Evolutionary conservation across 1,284 basidiomycete species (phyloP).

Genomic region (Sphagnurus paluster): DNA sequence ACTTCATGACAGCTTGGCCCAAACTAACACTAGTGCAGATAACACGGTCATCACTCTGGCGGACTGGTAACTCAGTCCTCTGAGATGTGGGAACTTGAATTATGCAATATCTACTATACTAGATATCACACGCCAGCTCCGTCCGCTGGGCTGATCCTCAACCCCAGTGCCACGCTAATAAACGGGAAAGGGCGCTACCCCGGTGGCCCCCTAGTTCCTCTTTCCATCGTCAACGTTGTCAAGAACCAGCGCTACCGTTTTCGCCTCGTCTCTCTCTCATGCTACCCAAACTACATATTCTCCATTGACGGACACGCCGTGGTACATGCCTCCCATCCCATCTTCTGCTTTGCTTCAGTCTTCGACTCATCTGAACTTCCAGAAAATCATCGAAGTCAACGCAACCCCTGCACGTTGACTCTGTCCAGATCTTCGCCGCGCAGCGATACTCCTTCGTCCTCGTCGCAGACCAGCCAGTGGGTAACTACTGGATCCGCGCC

Average conservation of each 20-base stretch:
- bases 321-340: conserved; percentile 1
- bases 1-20: background rate
- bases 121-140: background rate
- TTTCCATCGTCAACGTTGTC: conserved; percentile 31
- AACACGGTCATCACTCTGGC: conserved; percentile 26
- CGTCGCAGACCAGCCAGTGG: conserved; percentile 30
- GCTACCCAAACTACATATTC: conserved; percentile 35
- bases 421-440: conserved; percentile 29
- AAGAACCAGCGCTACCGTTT: conserved; percentile 45
- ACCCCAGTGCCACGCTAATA: conserved; percentile 18
- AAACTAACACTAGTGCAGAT: conserved; percentile 9
- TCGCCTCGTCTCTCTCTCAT: conserved; percentile 48
- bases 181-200: conserved; percentile 40
- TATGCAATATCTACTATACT: background rate
- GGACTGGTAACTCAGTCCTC: conserved; percentile 25
- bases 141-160: background rate
- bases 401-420: conserved; percentile 34
- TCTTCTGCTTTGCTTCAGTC: background rate
- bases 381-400: conserved; percentile 50
- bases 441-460: conserved; percentile 33
- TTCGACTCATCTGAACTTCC: conserved; percentile 5
- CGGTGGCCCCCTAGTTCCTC: conserved; percentile 25
- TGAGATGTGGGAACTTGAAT: background rate
- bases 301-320: conserved; percentile 31
- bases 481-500: conserved; percentile 41